Evolutionary conservation across 306 rosid species (phyloP).

Genomic region (Citrullus mucosospermus): DNA sequence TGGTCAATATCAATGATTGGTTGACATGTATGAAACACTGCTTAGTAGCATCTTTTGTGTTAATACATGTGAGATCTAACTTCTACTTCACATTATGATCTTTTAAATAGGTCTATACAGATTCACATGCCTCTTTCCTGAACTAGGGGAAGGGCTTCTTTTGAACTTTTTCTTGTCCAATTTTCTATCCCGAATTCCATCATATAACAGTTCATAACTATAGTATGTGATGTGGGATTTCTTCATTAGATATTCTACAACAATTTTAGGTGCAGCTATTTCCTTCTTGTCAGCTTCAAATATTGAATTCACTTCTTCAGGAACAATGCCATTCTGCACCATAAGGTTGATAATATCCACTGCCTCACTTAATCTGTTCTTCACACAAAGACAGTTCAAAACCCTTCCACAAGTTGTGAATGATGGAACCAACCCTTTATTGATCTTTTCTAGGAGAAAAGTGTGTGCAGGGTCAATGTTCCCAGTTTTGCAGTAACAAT

Average conservation of each 20-base stretch:
- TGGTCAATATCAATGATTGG: too few species aligned
- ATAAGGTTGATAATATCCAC: slow-evolving; percentile 61
- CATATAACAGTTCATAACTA: slow-evolving; percentile 66
- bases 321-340: slow-evolving; percentile 63
- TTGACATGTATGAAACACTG: not conserved
- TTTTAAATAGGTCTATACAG: not conserved
- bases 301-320: slow-evolving; percentile 59
- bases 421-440: slow-evolving; percentile 55
- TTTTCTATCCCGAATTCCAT: slow-evolving; percentile 71
- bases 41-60: not conserved
- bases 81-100: not conserved
- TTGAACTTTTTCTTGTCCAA: slow-evolving; percentile 25
- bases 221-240: slow-evolving; percentile 63
- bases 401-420: slow-evolving; percentile 61
- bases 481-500: slow-evolving; percentile 69
- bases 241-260: slow-evolving; percentile 76
- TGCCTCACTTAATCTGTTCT: slow-evolving; percentile 54
- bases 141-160: not conserved
- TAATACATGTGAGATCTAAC: not conserved
- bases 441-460: slow-evolving; percentile 44
- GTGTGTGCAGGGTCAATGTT: slow-evolving; percentile 41
- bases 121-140: not conserved
- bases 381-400: slow-evolving; percentile 62
- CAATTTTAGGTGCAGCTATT: slow-evolving; percentile 84
- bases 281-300: slow-evolving; percentile 72